phyloP scores from a whole-genome alignment of 129 eudicot genomes.

The Smallanthus sonchifolius region DNA sequence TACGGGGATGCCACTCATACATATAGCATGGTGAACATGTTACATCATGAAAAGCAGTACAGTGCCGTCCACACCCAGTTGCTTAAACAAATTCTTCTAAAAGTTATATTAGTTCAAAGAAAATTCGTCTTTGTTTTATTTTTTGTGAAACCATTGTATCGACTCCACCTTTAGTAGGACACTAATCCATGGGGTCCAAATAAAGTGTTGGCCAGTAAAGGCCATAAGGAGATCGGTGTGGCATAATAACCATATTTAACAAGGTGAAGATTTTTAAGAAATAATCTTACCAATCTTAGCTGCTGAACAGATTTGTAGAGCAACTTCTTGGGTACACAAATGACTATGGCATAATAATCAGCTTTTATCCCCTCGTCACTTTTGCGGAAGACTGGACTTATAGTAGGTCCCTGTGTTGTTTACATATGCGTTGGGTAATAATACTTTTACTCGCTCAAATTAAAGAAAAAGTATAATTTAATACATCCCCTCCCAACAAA shows the following conservation, averaged over 20 bases:
- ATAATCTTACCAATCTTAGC: constrained; percentile 70
- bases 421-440: not conserved
- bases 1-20: no score
- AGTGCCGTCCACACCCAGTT: not conserved
- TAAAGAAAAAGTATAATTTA: not conserved
- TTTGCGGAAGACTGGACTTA: constrained; percentile 84
- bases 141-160: not conserved
- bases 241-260: constrained; percentile 1
- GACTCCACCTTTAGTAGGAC: not conserved
- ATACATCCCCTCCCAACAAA: not conserved
- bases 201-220: not conserved
- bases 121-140: not conserved
- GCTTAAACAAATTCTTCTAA: not conserved
- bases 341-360: constrained; percentile 87
- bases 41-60: not conserved
- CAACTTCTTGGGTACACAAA: constrained; percentile 84
- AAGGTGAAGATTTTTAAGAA: not conserved
- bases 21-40: no score
- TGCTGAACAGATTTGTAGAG: constrained; percentile 90
- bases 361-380: constrained; percentile 48
- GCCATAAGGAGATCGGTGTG: not conserved
- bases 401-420: constrained; percentile 76
- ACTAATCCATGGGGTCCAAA: not conserved
- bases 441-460: not conserved
- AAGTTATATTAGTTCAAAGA: not conserved